Conservation (phyloP, 306 rosid species). For the Vicia faba region DNA sequence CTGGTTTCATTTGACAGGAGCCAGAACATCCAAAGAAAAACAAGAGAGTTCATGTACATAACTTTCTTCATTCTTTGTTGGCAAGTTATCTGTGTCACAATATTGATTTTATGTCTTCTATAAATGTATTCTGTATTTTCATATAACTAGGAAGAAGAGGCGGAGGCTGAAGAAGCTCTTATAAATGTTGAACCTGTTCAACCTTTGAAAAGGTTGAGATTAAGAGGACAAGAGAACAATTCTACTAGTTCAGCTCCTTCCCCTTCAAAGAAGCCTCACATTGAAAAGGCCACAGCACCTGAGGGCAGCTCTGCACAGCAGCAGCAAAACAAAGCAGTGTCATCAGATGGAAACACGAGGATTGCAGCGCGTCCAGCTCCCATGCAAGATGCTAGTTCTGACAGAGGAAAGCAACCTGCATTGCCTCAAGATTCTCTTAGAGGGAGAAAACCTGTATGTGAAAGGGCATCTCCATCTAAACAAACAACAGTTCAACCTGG, state of each 20-base stretch:
- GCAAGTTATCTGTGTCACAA: constrained; percentile 20
- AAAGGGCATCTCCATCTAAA: constrained; percentile 46
- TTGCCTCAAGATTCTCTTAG: constrained; percentile 37
- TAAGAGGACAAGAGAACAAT: constrained; percentile 53
- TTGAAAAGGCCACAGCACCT: constrained; percentile 42
- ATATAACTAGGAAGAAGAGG: constrained; percentile 51
- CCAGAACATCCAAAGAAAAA: constrained; percentile 43
- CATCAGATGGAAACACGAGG: constrained; percentile 39
- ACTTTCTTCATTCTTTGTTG: constrained; percentile 27
- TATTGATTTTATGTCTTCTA: constrained; percentile 12
- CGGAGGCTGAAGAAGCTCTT: constrained; percentile 54
- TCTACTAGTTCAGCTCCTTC: constrained; percentile 41
- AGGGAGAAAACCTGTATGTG: constrained; percentile 43
- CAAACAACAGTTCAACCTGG: constrained; percentile 43
- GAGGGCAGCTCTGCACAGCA: constrained; percentile 40
- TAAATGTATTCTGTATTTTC: constrained; percentile 30
- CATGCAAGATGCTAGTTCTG: constrained; percentile 35
- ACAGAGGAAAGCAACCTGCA: constrained; percentile 73
- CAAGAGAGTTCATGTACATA: constrained; percentile 43
- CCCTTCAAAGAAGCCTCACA: constrained; percentile 49
- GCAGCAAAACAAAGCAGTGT: constrained; percentile 37
- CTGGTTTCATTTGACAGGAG: constrained; percentile 49
- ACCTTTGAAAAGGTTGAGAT: constrained; percentile 78
- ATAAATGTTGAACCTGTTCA: constrained; percentile 46
- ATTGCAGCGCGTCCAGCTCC: constrained; percentile 43